Percentiles rank a stretch among this genome's conserved stretches.
Conservation (phyloP, 768 basidiomycete species). For the Leccinum barrowsii region DNA sequence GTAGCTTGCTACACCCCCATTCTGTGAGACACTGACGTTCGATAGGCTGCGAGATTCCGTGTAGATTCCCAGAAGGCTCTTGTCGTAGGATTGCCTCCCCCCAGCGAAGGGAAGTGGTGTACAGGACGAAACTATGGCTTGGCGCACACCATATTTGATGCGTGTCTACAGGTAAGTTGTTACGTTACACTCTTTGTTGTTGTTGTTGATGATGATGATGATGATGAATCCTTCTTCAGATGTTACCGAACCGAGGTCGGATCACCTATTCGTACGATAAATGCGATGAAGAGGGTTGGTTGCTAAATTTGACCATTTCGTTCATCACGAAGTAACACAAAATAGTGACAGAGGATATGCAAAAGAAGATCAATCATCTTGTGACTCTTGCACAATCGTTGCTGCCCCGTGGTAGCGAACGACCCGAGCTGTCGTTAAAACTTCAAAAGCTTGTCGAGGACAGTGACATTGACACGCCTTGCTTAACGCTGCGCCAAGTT, state of each 20-base stretch:
- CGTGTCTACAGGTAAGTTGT: slow-evolving; percentile 35
- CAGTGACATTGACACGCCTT: slow-evolving; percentile 25
- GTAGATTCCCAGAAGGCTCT: slow-evolving; percentile 39
- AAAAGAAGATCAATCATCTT: slow-evolving; percentile 40
- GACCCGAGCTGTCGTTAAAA: slow-evolving; percentile 29
- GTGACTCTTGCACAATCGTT: slow-evolving; percentile 37
- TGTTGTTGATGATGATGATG: no score
- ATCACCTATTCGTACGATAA: slow-evolving; percentile 26
- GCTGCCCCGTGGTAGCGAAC: slow-evolving; percentile 34
- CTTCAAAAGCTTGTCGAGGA: slow-evolving; percentile 35
- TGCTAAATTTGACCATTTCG: no score
- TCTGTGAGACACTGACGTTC: not conserved
- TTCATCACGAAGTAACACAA: slow-evolving; percentile 1
- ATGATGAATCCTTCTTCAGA: slow-evolving; percentile 23
- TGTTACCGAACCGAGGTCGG: slow-evolving; percentile 40
- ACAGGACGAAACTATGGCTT: slow-evolving; percentile 43
- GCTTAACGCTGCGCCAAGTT: slow-evolving; percentile 35
- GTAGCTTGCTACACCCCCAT: slow-evolving; percentile 18
- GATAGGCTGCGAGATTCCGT: slow-evolving; percentile 39
- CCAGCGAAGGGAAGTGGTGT: slow-evolving; percentile 32
- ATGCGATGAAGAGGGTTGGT: slow-evolving; percentile 23
- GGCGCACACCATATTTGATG: slow-evolving; percentile 37
- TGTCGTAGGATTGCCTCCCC: slow-evolving; percentile 43
- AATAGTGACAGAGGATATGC: slow-evolving; percentile 33
- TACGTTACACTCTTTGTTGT: not conserved